Evolutionary conservation across 352 stramenopile genomes (phyloP).

Genomic region (Phytophthora syringae): DNA sequence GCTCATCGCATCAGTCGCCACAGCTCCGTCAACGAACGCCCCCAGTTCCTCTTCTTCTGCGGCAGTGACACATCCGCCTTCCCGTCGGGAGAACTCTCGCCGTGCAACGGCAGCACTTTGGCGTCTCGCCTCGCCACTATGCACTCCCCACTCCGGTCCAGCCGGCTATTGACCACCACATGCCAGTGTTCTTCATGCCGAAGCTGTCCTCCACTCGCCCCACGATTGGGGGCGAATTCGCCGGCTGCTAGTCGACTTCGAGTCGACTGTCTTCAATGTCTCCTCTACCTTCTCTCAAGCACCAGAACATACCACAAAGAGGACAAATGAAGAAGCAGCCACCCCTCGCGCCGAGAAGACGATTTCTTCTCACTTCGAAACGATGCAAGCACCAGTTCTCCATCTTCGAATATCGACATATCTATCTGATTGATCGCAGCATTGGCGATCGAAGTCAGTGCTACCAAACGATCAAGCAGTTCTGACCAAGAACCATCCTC

Average conservation of each 20-base stretch:
- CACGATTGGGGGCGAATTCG: conserved; percentile 29
- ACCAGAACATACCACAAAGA: conserved; percentile 33
- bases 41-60: conserved; percentile 84
- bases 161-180: conserved; percentile 64
- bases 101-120: conserved; percentile 28
- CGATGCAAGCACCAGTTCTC: conserved; percentile 17
- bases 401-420: conserved; percentile 16
- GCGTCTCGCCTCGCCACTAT: conserved; percentile 30
- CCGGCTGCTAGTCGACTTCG: conserved; percentile 31
- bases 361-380: conserved; percentile 20
- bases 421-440: conserved; percentile 23
- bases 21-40: conserved; percentile 55
- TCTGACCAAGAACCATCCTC: conserved; percentile 16
- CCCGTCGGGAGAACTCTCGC: conserved; percentile 28
- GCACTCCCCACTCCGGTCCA: conserved; percentile 34
- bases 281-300: conserved; percentile 29
- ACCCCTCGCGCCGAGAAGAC: conserved; percentile 26
- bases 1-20: conserved; percentile 35
- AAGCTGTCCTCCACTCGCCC: conserved; percentile 29
- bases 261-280: conserved; percentile 27
- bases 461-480: conserved; percentile 20
- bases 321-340: conserved; percentile 31
- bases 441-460: conserved; percentile 28
- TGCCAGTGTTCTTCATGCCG: conserved; percentile 78
- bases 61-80: conserved; percentile 54